These are phyloP conservation scores for Rhodotorula sp. DNA, from an alignment of 1,284 basidiomycete species.

Conservation along the genomic window DNA sequence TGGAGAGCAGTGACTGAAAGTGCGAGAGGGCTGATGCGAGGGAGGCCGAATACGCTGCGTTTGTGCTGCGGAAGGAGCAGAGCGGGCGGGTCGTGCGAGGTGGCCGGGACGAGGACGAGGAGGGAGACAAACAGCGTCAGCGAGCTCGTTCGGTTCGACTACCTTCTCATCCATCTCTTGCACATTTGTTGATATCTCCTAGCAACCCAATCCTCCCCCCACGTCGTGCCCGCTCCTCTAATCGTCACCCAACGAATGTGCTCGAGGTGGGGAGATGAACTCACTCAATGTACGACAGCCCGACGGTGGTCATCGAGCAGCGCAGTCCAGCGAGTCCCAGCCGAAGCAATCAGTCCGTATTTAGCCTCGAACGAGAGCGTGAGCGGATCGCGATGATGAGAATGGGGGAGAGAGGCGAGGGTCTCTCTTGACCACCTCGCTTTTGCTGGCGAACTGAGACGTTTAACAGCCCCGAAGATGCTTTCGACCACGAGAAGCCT, in stretches of 20 bases:
- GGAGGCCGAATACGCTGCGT: conserved; percentile 29
- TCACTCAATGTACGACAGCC: conserved; percentile 11
- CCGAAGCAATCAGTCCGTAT: no score
- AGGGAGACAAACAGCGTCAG: background rate
- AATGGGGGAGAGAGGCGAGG: background rate
- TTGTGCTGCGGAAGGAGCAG: conserved; percentile 15
- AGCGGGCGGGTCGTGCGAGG: background rate
- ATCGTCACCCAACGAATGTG: background rate
- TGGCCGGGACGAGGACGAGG: background rate
- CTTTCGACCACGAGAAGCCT: background rate
- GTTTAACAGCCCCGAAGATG: background rate
- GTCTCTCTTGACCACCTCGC: background rate
- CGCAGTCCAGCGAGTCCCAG: background rate
- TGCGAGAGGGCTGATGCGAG: conserved; percentile 25
- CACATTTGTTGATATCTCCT: no score
- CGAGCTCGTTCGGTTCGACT: background rate
- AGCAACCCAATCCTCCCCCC: background rate
- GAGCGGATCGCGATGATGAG: background rate
- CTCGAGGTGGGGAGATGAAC: background rate
- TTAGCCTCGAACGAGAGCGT: background rate
- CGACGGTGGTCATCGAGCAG: background rate
- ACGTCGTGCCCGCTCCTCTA: background rate
- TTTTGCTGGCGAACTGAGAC: background rate
- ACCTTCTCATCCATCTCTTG: no score
- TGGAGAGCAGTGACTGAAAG: conserved; percentile 46